Evolutionary conservation across 768 basidiomycete genomes (phyloP).

Genomic region (Serendipita sp.): DNA sequence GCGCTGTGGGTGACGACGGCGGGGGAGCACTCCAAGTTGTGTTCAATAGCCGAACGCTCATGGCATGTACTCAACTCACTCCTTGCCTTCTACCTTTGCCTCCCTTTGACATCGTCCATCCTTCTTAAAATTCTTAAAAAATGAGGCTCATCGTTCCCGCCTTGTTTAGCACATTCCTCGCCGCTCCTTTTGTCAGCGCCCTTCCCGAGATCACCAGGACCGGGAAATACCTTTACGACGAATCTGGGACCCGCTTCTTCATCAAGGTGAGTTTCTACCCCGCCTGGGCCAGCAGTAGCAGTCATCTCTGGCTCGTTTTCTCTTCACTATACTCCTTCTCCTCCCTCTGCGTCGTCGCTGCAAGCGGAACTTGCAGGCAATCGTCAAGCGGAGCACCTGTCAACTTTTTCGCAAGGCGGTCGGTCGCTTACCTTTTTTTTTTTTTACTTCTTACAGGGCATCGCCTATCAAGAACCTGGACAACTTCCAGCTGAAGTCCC

Average conservation of each 20-base stretch:
- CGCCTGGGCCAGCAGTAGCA: background rate
- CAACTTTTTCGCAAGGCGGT: background rate
- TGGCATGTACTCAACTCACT: background rate
- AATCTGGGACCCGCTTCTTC: constrained; percentile 62
- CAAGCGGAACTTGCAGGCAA: constrained; percentile 59
- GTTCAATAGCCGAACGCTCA: background rate
- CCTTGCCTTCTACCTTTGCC: background rate
- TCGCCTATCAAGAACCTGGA: background rate
- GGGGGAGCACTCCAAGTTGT: background rate
- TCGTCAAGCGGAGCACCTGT: constrained; percentile 39
- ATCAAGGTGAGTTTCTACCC: constrained; percentile 33
- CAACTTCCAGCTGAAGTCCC: constrained; percentile 1
- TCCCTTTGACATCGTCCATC: background rate
- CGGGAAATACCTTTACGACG: constrained; percentile 69
- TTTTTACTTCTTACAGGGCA: background rate
- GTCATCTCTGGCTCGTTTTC: background rate
- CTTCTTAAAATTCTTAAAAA: background rate
- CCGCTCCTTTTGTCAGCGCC: constrained; percentile 41
- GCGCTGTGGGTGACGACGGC: background rate
- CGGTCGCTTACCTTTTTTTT: background rate
- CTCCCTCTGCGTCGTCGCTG: background rate
- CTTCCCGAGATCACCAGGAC: constrained; percentile 48
- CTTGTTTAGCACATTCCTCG: constrained; percentile 18
- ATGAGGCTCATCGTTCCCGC: background rate
- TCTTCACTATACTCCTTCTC: background rate